phyloP scores from a whole-genome alignment of 2,329 filamentous ascomycete species.

The Ascochyta rabiei region DNA sequence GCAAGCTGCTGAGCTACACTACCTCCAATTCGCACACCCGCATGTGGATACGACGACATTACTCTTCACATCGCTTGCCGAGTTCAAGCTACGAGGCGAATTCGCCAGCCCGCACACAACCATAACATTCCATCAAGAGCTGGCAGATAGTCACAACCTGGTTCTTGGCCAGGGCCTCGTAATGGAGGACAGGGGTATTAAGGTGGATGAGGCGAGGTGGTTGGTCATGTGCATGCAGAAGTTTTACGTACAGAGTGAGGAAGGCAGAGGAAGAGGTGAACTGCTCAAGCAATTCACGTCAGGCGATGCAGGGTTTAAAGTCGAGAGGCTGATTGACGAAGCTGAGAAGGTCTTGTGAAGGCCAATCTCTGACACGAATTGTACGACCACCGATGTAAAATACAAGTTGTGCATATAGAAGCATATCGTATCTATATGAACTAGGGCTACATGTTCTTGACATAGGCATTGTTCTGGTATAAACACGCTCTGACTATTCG shows the following conservation, averaged over 20 bases:
- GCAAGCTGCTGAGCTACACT: constrained; percentile 88
- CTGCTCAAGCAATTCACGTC: constrained; percentile 81
- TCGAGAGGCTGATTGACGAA: constrained; percentile 87
- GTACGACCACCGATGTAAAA: constrained; percentile 4
- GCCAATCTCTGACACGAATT: neutral
- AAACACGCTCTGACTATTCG: neutral
- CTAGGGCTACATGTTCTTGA: neutral
- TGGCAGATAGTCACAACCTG: constrained; percentile 73
- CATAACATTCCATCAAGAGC: constrained; percentile 86
- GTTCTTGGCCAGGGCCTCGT: constrained; percentile 88
- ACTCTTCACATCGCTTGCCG: constrained; percentile 90
- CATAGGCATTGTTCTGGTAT: neutral
- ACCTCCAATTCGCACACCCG: constrained; percentile 95
- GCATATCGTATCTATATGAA: neutral
- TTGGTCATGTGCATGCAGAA: constrained; percentile 90
- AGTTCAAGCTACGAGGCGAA: constrained; percentile 89
- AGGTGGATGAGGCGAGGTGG: constrained; percentile 83
- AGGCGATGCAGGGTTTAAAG: constrained; percentile 78
- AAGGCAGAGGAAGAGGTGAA: constrained; percentile 56
- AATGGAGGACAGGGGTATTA: constrained; percentile 75
- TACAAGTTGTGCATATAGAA: neutral
- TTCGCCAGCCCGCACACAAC: constrained; percentile 93
- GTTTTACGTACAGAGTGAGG: constrained; percentile 75
- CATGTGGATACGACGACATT: constrained; percentile 64
- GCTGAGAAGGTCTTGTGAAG: constrained; percentile 71